Base-by-base conservation (phyloP, 2,329 filamentous ascomycete species). In the Botrytis elliptica region DNA sequence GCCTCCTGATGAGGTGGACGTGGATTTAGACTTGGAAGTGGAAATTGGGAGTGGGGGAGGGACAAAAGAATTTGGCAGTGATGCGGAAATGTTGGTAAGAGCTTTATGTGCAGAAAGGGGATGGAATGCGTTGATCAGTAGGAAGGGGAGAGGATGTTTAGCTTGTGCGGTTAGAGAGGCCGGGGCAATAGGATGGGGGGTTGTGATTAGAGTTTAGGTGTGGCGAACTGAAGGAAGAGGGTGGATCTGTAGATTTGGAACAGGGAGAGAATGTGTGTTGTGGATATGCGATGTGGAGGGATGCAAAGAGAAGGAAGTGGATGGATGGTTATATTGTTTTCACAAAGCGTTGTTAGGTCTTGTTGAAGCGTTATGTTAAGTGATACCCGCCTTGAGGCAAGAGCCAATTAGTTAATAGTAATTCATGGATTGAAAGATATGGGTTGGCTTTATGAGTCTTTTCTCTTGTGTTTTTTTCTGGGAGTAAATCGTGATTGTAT, bases 141-240 rank as follows among this genome's bases (percentile, higher is more conserved):
- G 91, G 70, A 85, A 86, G 57, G 88, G 89, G 76, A 85, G 91
- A 75, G 92, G 91, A 0, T 95, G 93, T 79, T 82, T 95, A 52
- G 88, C 88, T 5, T 95, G 93, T 81, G 91, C 91, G 59, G 88
- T 95, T 62, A 86, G 93, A 29, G 92, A 95, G 83, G 92, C 92
- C 0, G 89, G 89, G 8, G 92, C 90, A 4, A 80, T 94, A 74
- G 90, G 89, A 3, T 90, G 93, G 85, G 75, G 74, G 42, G 77
- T 80, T 55, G 71, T 80, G 60, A 49, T 80, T n/a, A 77, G 78
- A 71, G 64, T 66, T 33, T 36, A 68, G 25, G 29, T n/a, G 33
- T 36, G 25, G 33, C 12, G 29, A 60, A 20, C 22, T 22, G 40
- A 29, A 29, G 8, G 29, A 60, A 55, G 59, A 3, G 25, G 33